A percentile compares a stretch with the other conserved stretches of the same genome.
These are phyloP conservation scores for Bruguiera parviflora DNA, from an alignment of 345 rosid genomes.

Conservation along the genomic window DNA sequence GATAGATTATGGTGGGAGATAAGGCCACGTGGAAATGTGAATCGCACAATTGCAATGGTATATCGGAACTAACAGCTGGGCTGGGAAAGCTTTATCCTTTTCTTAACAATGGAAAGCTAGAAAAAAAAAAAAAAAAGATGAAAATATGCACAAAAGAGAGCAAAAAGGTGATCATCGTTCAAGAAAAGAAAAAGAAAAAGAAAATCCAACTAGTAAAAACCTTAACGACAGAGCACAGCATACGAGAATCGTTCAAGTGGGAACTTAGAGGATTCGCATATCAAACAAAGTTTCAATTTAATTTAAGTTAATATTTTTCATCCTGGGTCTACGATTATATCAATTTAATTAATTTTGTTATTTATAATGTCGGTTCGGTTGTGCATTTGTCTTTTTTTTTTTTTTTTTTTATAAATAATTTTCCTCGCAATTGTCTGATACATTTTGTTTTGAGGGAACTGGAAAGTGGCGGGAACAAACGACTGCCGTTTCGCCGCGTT, in stretches of 20 bases:
- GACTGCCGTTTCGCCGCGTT: too few species aligned
- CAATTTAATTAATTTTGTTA: too few species aligned
- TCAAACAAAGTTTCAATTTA: too few species aligned
- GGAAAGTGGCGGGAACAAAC: slow-evolving; percentile 11
- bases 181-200: not conserved
- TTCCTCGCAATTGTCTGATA: too few species aligned
- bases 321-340: too few species aligned
- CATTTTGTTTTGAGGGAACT: not conserved
- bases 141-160: not conserved
- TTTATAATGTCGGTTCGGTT: too few species aligned
- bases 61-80: slow-evolving; percentile 5
- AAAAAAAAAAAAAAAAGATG: not conserved
- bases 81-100: not conserved
- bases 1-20: slow-evolving; percentile 30
- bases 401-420: too few species aligned
- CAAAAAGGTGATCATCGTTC: too few species aligned
- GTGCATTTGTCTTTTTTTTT: too few species aligned
- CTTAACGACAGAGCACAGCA: not conserved
- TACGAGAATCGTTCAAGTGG: too few species aligned
- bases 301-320: too few species aligned
- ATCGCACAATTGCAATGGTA: slow-evolving; percentile 8
- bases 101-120: slow-evolving; percentile 3
- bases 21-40: slow-evolving; percentile 20
- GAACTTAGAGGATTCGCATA: too few species aligned
- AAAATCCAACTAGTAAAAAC: not conserved